Percentiles rank a stretch among this genome's conserved stretches.
Evolutionary conservation across 306 rosid genomes (phyloP).

Genomic region (Cercis canadensis): DNA sequence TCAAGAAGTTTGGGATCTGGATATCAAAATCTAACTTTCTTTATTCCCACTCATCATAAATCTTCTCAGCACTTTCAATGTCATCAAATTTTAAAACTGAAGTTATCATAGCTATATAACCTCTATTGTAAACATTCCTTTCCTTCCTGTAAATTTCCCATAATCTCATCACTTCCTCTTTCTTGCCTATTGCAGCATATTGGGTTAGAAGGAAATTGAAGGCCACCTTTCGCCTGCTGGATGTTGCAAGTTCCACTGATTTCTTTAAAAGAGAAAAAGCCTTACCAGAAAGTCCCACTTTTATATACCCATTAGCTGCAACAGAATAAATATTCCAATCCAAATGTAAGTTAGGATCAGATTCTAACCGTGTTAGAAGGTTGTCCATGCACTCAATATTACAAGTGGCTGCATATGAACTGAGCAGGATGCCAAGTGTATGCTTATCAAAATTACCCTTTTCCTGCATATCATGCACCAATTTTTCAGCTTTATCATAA

Average conservation of each 20-base stretch:
- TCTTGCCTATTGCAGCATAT: constrained; percentile 41
- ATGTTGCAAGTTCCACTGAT: constrained; percentile 22
- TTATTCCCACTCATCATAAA: constrained; percentile 46
- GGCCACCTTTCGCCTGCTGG: neutral
- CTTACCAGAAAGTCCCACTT: constrained; percentile 26
- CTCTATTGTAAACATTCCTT: constrained; percentile 18
- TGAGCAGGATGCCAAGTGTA: neutral
- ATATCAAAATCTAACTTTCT: constrained; percentile 22
- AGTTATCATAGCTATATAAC: constrained; percentile 18
- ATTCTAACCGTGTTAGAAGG: no score
- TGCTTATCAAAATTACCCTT: neutral
- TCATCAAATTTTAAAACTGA: constrained; percentile 35
- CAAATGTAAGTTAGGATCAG: no score
- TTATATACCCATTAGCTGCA: constrained; percentile 33
- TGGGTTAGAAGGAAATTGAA: no score
- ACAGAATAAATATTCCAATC: no score
- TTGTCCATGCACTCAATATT: no score
- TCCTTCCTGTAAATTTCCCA: constrained; percentile 35
- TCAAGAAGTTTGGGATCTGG: constrained; percentile 34
- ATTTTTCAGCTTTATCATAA: neutral
- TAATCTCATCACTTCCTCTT: constrained; percentile 34
- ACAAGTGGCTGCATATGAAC: neutral
- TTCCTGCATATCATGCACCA: neutral
- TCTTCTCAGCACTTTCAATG: constrained; percentile 39
- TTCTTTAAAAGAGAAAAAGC: constrained; percentile 39